These are phyloP conservation scores for Pyrus betulifolia DNA, from an alignment of 306 rosid species.

Conservation along the genomic window DNA sequence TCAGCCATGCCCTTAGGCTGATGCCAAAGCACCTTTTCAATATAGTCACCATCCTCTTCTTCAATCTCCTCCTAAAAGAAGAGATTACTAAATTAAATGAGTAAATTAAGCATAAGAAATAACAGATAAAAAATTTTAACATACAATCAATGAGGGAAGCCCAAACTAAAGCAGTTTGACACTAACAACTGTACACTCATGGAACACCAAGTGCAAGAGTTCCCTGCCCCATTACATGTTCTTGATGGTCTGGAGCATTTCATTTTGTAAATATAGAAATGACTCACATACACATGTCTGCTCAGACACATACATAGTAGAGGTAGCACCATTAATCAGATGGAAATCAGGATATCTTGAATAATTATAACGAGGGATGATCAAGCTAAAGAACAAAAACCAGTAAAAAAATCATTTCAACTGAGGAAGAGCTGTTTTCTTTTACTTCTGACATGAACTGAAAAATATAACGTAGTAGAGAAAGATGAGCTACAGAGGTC, in stretches of 20 bases:
- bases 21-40: slow-evolving; percentile 98
- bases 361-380: not conserved
- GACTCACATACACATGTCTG: not conserved
- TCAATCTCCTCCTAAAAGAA: slow-evolving; percentile 79
- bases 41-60: slow-evolving; percentile 90
- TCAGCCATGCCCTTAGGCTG: slow-evolving; percentile 91
- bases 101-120: not conserved
- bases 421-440: not conserved
- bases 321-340: not conserved
- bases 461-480: not conserved
- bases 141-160: not conserved
- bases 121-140: not conserved
- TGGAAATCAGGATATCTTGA: not conserved
- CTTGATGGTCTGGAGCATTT: not conserved
- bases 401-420: not conserved
- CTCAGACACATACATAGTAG: not conserved
- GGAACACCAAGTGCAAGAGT: not conserved
- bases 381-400: not conserved
- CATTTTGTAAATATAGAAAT: not conserved
- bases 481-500: not conserved
- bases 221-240: not conserved
- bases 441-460: not conserved
- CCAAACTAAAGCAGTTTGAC: not conserved
- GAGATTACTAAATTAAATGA: slow-evolving; percentile 8
- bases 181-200: not conserved